Percentiles rank a stretch among this genome's conserved stretches.
Conservation (phyloP, 768 basidiomycete species). For the Rhodotorula graminis region DNA sequence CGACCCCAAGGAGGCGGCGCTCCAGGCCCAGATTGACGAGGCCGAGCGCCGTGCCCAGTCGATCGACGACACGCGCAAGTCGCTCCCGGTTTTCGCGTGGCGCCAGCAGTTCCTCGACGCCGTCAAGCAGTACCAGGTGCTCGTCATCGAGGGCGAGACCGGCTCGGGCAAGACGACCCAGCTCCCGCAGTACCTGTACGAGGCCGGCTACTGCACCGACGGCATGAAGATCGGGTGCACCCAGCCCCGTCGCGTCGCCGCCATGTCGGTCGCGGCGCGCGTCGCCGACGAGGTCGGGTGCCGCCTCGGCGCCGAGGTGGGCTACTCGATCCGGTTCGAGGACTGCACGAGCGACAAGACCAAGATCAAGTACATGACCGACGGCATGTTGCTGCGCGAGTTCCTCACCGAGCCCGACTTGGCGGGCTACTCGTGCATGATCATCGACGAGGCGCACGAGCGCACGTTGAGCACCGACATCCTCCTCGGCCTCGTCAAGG, state of each 20-base stretch:
- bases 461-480: slow-evolving; percentile 97
- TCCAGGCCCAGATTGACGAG: slow-evolving; percentile 83
- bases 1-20: slow-evolving; percentile 75
- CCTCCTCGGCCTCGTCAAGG: slow-evolving; percentile 96
- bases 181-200: slow-evolving; percentile 94
- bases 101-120: slow-evolving; percentile 84
- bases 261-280: slow-evolving; percentile 98
- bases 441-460: slow-evolving; percentile 99
- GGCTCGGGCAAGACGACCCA: slow-evolving; percentile 99
- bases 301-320: slow-evolving; percentile 94
- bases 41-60: slow-evolving; percentile 81
- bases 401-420: slow-evolving; percentile 96
- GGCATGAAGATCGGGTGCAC: slow-evolving; percentile 92
- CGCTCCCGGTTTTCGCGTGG: slow-evolving; percentile 82
- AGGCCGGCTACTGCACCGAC: slow-evolving; percentile 85
- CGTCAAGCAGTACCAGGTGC: slow-evolving; percentile 82
- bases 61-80: slow-evolving; percentile 91
- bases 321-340: slow-evolving; percentile 99
- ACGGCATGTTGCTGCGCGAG: slow-evolving; percentile 95
- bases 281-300: slow-evolving; percentile 98
- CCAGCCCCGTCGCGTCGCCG: slow-evolving; percentile 95
- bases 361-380: slow-evolving; percentile 96
- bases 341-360: slow-evolving; percentile 99
- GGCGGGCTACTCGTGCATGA: slow-evolving; percentile 86
- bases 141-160: slow-evolving; percentile 97